Evolutionary conservation across 2,329 filamentous ascomycete species (phyloP), one percentile per base, ranked within the genome.

Genomic region (Colletotrichum melonis): DNA sequence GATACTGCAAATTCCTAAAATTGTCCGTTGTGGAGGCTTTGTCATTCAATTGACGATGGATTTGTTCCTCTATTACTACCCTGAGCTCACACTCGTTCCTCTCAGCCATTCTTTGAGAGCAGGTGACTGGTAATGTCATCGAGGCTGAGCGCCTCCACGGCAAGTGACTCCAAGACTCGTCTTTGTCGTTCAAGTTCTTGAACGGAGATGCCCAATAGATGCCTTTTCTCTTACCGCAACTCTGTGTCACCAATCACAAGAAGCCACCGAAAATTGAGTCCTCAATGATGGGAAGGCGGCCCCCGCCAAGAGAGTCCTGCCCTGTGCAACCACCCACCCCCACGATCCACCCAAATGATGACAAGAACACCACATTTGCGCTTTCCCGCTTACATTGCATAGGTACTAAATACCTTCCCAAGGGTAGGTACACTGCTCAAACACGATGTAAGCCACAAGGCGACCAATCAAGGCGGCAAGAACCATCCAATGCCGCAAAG

Each of bases 261-360:
- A 63, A 63, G n/a, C 46, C 60, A 54, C 60, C 42, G 19, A 28
- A 32, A 30, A 63, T 42, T 42, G 58, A 28, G 52, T 55, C 32
- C 55, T 38, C 16, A 49, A 11, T 38, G 56, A 38, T 66, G 32
- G 26, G 5, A 32, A 35, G 28, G 22, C 42, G 30, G 32, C 32
- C 67, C 60, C 52, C 6, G 26, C 42, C 60, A 63, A 54, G 60
- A 46, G 32, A 16, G 5, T 26, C n/a, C 67, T 69, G 32, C 63
- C 16, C 42, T 35, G 46, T 62, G 46, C 63, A 56, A 62, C 28
- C 28, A 28, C 26, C 42, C 42, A 11, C 7, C 42, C 32, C 52
- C 64, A 35, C 55, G 62, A 63, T 54, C 62, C 62, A 63, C 62
- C n/a, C 22, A 54, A 64, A 55, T 56, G 57, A 60, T 42, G 63